Conservation (phyloP, 352 stramenopile species). For the Globisporangium polare region DNA sequence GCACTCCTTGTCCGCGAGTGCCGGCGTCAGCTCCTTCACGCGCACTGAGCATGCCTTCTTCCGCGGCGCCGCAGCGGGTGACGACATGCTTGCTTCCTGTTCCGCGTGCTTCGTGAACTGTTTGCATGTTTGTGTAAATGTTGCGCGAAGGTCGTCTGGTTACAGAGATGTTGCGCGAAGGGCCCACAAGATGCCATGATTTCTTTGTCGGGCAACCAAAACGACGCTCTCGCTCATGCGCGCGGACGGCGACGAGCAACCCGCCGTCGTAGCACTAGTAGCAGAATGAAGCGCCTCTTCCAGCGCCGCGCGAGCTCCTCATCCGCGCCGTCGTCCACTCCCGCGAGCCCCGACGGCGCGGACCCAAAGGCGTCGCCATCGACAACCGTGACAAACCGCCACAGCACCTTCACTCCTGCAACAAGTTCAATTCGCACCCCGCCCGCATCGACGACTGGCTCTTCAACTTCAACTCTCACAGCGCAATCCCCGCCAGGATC, state of each 20-base stretch:
- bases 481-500: background rate
- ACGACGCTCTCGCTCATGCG: background rate
- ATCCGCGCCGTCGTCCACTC: slow-evolving; percentile 12
- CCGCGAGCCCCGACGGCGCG: background rate
- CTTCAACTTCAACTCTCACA: background rate
- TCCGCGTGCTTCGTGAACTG: background rate
- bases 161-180: too few relatives aligned
- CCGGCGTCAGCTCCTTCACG: slow-evolving; percentile 70
- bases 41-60: slow-evolving; percentile 60
- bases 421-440: slow-evolving; percentile 8
- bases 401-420: background rate
- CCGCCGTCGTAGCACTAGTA: too few relatives aligned
- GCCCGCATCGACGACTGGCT: slow-evolving; percentile 2
- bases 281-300: slow-evolving; percentile 56
- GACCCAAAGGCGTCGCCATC: background rate
- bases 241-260: background rate
- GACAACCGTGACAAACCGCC: background rate
- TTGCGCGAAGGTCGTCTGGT: background rate
- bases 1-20: slow-evolving; percentile 54
- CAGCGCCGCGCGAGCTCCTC: slow-evolving; percentile 26
- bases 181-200: too few relatives aligned
- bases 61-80: slow-evolving; percentile 18
- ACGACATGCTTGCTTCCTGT: background rate
- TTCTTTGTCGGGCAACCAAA: too few relatives aligned
- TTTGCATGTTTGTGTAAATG: too few relatives aligned